Evolutionary conservation across 257 asterid species (phyloP).

Genomic region (Striga asiatica): DNA sequence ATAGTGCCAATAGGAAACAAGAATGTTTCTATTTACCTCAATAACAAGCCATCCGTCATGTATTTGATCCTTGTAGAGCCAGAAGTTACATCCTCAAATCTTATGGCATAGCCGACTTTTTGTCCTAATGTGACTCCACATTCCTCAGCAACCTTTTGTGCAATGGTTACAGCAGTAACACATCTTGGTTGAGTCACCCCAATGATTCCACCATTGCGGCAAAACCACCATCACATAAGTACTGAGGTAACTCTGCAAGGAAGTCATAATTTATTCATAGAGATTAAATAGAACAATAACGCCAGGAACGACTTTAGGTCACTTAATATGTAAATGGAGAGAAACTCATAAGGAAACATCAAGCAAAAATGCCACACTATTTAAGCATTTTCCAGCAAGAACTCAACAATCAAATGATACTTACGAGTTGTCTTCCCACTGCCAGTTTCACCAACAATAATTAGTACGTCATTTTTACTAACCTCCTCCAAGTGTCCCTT

Average conservation of each 20-base stretch:
- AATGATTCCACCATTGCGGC: conserved; percentile 66
- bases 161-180: conserved; percentile 92
- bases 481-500: conserved; percentile 81
- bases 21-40: conserved; percentile 42
- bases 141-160: conserved; percentile 93
- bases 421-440: conserved; percentile 99
- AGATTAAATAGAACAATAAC: too few relatives aligned
- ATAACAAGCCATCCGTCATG: conserved; percentile 91
- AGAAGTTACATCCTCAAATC: conserved; percentile 88
- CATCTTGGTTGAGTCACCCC: conserved; percentile 98
- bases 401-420: too few relatives aligned
- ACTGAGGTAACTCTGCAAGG: conserved; percentile 81
- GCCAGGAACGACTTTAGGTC: too few relatives aligned
- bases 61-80: conserved; percentile 72
- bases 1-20: conserved; percentile 6
- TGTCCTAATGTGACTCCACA: conserved; percentile 70
- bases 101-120: conserved; percentile 84
- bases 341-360: conserved; percentile 9
- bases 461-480: conserved; percentile 54
- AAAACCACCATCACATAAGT: conserved; percentile 63
- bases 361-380: neutral
- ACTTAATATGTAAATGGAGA: neutral
- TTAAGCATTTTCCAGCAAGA: neutral
- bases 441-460: conserved; percentile 96
- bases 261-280: conserved; percentile 13